Conservation (phyloP, 305 asterid species). For the Fraxinus velutina region DNA sequence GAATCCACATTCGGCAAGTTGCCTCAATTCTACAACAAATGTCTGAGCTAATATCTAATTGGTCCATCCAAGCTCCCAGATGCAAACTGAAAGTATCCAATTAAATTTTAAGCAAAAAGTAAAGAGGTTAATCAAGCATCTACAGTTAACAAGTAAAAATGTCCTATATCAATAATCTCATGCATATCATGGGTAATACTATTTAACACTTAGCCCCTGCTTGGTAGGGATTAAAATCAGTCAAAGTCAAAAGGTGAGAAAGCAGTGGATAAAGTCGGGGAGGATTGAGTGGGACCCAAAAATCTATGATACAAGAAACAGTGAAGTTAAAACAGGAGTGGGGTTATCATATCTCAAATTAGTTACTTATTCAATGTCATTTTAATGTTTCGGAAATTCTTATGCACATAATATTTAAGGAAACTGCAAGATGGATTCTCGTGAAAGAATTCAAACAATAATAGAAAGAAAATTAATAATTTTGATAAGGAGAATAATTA, state of each 20-base stretch:
- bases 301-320: not conserved
- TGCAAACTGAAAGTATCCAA: constrained; percentile 56
- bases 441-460: not conserved
- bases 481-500: not conserved
- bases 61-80: constrained; percentile 97
- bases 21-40: not conserved
- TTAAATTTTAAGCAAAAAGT: not conserved
- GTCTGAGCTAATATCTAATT: constrained; percentile 50
- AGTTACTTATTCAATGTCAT: not conserved
- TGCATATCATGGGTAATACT: not conserved
- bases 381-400: not conserved
- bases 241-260: not conserved
- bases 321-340: not conserved
- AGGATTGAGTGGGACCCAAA: not conserved
- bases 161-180: not conserved
- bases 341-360: not conserved
- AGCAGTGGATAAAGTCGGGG: not conserved
- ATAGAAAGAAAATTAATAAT: not conserved
- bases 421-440: not conserved
- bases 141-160: not conserved
- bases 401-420: not conserved
- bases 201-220: not conserved
- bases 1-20: not conserved
- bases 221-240: not conserved
- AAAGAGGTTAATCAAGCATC: not conserved